Base-by-base conservation (phyloP, 768 basidiomycete genomes). In the Pleurotus sapidus region DNA sequence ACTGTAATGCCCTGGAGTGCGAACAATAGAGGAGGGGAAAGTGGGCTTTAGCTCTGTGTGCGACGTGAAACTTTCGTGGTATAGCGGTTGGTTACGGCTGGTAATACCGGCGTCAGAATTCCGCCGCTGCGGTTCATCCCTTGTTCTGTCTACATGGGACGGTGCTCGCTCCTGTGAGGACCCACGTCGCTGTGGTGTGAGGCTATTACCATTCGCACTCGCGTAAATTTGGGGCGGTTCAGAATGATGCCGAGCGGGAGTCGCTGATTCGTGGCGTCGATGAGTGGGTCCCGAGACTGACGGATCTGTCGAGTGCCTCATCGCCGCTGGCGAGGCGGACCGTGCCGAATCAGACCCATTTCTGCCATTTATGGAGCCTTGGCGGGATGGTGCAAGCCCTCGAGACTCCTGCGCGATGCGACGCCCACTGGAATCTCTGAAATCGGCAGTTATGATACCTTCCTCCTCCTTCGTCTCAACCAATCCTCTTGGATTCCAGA, bases 11-110 rank as follows among this genome's bases (percentile, higher is more conserved):
- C 78, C 76, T 1, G 89, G 89, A 3, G 84, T 88, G 48, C 89
- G 85, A 30, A 90, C 74, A 66, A 89, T 86, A 55, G 74, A 82
- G n/a, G 81, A 64, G 1, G 86, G 85, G 63, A 90, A 91, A 1
- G 89, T 89, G 1, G 86, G 76, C 45, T 84, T 81, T 15, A 89
- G 79, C 12, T 83, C 79, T 17, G 66, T 72, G 56, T 72, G 74
- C 5, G 80, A 66, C 0, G 80, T 87, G 62, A 79, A 88, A 3
- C 76, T 74, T 55, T 82, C 78, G 18, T 12, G 25, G 11, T 43
- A 58, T 39, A 15, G 14, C 46, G 7, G 51, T 48, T 40, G 15
- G 47, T 23, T 30, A 14, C 46, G 18, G 30, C 55, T 49, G 40
- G 60, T 14, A 25, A 54, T 4, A 0, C 37, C 39, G 9, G 20